Evolutionary conservation across 805 yeast species (phyloP).

Genomic region (Zygoascus flipseniorum): DNA sequence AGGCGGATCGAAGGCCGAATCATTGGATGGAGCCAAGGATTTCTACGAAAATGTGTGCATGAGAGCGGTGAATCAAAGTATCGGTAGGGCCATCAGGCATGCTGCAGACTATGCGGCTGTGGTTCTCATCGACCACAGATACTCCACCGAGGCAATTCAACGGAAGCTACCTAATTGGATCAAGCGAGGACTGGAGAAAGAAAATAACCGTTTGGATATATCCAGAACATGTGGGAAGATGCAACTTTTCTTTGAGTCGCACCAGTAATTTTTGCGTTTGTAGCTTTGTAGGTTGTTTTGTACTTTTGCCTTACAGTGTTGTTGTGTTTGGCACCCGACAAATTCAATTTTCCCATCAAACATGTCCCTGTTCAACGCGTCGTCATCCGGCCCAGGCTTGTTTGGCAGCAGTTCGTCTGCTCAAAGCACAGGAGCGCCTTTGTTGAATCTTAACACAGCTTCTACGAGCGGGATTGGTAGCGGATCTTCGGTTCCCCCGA

Average conservation of each 20-base stretch:
- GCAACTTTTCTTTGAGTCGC: neutral
- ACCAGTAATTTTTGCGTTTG: neutral
- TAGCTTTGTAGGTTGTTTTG: no score
- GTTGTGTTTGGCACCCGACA: no score
- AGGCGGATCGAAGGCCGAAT: conserved; percentile 37
- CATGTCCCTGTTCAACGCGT: neutral
- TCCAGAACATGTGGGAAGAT: neutral
- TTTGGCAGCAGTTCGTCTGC: neutral
- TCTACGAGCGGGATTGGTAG: neutral
- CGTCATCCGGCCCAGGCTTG: neutral
- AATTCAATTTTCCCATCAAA: no score
- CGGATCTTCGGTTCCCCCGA: neutral
- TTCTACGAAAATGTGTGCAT: conserved; percentile 80
- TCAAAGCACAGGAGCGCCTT: neutral
- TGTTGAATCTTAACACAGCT: neutral
- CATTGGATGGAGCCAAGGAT: conserved; percentile 37
- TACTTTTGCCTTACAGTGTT: no score
- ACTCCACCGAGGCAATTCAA: conserved; percentile 31
- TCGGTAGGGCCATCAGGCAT: conserved; percentile 88
- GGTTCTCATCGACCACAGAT: conserved; percentile 62
- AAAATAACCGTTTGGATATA: neutral
- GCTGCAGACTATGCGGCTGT: conserved; percentile 71
- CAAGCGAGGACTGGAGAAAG: conserved; percentile 8
- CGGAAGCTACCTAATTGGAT: conserved; percentile 64
- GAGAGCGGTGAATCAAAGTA: conserved; percentile 86